Evolutionary conservation across 1,284 basidiomycete genomes (phyloP), one percentile per base, ranked within the genome.

Genomic region (Cryptococcus jaspeensis): DNA sequence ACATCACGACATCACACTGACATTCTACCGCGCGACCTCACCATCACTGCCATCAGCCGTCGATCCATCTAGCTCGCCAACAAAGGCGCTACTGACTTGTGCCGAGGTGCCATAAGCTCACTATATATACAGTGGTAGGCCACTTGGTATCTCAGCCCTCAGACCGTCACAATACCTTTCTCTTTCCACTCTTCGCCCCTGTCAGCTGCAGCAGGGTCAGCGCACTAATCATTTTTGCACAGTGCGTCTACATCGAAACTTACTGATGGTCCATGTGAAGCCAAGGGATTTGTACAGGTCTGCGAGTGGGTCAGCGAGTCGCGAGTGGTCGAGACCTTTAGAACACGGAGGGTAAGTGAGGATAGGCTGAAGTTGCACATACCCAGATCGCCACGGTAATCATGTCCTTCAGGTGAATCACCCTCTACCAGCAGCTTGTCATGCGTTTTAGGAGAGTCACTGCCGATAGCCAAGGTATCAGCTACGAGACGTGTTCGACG

Each of bases 241-340:
- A n/a, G n/a, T n/a, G n/a, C 28, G 28, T 9, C 28, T 9, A 32
- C 28, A 32, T 32, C 9, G 28, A 32, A 32, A 52, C 55, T 47
- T 36, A 56, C 50, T 38, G 44, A 56, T 56, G 2, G 50, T 52
- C 55, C 55, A 52, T n/a, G 50, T 52, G 32, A 47, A 56, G 1
- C 55, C 55, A 20, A 56, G 44, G 23, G 37, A 22, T 32, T 47
- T 51, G 23, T 52, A 52, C 23, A 38, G 18, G 16, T 32, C 55
- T 52, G 16, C 9, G 28, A 32, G 52, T 45, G 6, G 7, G 18
- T 13, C 37, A n/a, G 3, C 40, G n/a, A 39, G 32, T 18, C 13
- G 25, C 22, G 25, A 38, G 16, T 4, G 22, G 43, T 23, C 20
- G 18, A 20, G 2, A 40, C 13, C 44, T 9, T n/a, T 12, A 35